phyloP scores from a whole-genome alignment of 2,329 filamentous ascomycete species.

The Colletotrichum phormii region DNA sequence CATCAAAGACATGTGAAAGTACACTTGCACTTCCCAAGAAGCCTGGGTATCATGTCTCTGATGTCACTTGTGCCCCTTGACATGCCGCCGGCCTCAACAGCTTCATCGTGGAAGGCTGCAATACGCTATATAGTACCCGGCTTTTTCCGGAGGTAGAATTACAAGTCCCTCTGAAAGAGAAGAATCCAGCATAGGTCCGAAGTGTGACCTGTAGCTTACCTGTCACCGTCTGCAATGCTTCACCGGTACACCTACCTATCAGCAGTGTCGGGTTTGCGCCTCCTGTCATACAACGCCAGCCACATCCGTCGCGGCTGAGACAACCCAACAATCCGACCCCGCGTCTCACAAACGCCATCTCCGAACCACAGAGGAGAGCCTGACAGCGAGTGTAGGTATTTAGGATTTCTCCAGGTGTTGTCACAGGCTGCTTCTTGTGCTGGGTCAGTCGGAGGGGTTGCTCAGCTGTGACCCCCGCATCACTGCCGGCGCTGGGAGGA shows the following conservation, averaged over 20 bases:
- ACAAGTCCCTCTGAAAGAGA: background rate
- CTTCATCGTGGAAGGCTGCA: background rate
- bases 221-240: background rate
- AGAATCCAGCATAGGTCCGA: background rate
- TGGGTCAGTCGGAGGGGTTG: no score
- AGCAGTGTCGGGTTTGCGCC: background rate
- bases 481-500: background rate
- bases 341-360: background rate
- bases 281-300: background rate
- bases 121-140: background rate
- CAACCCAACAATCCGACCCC: conserved; percentile 13
- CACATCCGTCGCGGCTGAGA: background rate
- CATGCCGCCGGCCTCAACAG: background rate
- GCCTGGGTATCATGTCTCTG: background rate
- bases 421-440: rapidly evolving
- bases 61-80: background rate
- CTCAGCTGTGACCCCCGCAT: background rate
- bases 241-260: background rate
- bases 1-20: background rate
- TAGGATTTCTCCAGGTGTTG: no score
- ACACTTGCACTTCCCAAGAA: background rate
- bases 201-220: background rate
- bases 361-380: background rate
- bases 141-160: background rate
- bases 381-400: background rate